Evolutionary conservation across 108 stramenopile species (phyloP).

Genomic region (Cyclotella kingstonii): DNA sequence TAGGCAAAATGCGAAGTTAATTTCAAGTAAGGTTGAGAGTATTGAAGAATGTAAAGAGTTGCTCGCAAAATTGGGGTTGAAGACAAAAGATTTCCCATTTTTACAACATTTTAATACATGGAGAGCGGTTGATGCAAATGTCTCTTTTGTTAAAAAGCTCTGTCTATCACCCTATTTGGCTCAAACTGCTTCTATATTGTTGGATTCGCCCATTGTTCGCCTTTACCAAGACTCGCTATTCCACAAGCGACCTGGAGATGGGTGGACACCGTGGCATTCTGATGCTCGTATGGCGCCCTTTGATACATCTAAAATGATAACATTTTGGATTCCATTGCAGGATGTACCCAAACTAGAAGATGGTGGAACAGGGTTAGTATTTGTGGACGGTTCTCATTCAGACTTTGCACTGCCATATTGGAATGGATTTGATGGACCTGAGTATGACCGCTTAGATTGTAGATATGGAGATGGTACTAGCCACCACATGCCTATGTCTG

Average conservation of each 20-base stretch:
- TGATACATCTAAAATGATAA: constrained; percentile 80
- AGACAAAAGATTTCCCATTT: constrained; percentile 60
- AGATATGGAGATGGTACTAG: constrained; percentile 45
- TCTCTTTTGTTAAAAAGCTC: constrained; percentile 48
- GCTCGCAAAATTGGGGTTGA: constrained; percentile 49
- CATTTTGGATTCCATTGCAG: constrained; percentile 86
- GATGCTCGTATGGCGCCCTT: constrained; percentile 89
- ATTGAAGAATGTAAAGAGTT: constrained; percentile 53
- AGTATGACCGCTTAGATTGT: constrained; percentile 61
- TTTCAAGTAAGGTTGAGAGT: constrained; percentile 38
- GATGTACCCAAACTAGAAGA: constrained; percentile 46
- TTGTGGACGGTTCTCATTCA: constrained; percentile 70
- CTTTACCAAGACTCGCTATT: constrained; percentile 87
- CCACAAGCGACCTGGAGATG: constrained; percentile 73
- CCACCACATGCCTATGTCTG: constrained; percentile 75
- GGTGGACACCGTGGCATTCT: constrained; percentile 85
- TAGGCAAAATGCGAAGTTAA: constrained; percentile 28
- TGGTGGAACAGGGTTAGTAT: constrained; percentile 65
- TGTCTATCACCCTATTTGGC: constrained; percentile 43
- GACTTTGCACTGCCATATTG: constrained; percentile 87
- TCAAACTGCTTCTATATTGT: constrained; percentile 55
- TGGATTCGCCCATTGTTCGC: constrained; percentile 66
- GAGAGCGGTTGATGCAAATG: constrained; percentile 31
- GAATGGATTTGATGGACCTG: constrained; percentile 56
- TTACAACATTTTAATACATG: constrained; percentile 86